Evolutionary conservation across 1,284 basidiomycete genomes (phyloP).

Genomic region (Mycena citricolor): DNA sequence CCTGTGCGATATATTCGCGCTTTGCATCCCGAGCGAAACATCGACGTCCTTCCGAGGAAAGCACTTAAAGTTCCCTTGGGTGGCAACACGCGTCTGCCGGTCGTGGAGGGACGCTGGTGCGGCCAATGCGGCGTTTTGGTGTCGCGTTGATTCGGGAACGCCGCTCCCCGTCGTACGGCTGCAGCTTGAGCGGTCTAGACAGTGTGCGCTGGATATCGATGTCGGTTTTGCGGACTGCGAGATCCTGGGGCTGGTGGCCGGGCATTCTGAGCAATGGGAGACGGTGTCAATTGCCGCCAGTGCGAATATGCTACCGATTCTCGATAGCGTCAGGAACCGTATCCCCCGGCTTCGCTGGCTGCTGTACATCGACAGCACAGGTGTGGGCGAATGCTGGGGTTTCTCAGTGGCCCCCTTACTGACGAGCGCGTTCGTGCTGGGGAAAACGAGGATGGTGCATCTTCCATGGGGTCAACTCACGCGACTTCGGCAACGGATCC

Average conservation of each 20-base stretch:
- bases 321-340: neutral
- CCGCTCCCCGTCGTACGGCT: neutral
- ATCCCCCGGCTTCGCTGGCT: constrained; percentile 5
- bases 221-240: neutral
- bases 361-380: neutral
- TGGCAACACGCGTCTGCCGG: constrained; percentile 1
- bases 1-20: constrained; percentile 2
- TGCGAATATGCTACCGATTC: constrained; percentile 1
- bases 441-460: neutral
- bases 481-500: constrained; percentile 2
- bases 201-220: neutral
- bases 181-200: constrained; percentile 8
- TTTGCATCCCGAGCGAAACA: neutral
- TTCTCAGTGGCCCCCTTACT: constrained; percentile 4
- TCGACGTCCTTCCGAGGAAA: neutral
- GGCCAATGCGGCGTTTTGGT: neutral
- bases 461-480: constrained; percentile 10
- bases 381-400: constrained; percentile 9
- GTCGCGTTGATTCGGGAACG: neutral
- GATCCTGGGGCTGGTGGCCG: neutral
- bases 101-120: neutral
- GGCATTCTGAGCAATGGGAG: constrained; percentile 3
- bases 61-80: neutral
- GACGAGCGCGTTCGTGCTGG: neutral
- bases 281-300: neutral